Evolutionary conservation across 345 rosid genomes (phyloP).

Genomic region (Jatropha curcas): DNA sequence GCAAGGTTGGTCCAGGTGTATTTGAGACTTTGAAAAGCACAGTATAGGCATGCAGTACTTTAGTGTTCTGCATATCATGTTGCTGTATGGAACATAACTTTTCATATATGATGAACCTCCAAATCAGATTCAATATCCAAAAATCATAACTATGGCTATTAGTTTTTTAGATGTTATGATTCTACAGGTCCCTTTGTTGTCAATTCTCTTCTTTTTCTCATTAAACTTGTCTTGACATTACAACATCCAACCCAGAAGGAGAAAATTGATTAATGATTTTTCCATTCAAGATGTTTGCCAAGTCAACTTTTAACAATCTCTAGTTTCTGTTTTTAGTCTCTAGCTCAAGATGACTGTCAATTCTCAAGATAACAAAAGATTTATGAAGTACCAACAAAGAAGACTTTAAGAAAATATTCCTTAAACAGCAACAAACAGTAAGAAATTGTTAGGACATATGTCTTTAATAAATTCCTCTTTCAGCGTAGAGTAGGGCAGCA

Average conservation of each 20-base stretch:
- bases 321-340: not conserved
- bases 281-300: not conserved
- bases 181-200: not conserved
- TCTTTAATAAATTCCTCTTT: not conserved
- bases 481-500: not conserved
- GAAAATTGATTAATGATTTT: not conserved
- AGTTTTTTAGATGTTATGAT: not conserved
- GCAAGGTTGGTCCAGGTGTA: not conserved
- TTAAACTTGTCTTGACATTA: not conserved
- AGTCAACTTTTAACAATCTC: not conserved
- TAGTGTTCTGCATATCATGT: not conserved
- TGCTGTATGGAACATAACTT: not conserved
- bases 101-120: not conserved
- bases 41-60: not conserved
- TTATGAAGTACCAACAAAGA: not conserved
- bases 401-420: not conserved
- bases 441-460: not conserved
- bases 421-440: conserved; percentile 6
- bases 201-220: not conserved
- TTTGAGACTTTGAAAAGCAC: not conserved
- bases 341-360: not conserved
- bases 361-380: not conserved
- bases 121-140: not conserved
- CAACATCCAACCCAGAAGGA: not conserved
- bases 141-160: not conserved